Conservation (phyloP, 208 protist genomes). For the Acanthamoeba healyi region DNA sequence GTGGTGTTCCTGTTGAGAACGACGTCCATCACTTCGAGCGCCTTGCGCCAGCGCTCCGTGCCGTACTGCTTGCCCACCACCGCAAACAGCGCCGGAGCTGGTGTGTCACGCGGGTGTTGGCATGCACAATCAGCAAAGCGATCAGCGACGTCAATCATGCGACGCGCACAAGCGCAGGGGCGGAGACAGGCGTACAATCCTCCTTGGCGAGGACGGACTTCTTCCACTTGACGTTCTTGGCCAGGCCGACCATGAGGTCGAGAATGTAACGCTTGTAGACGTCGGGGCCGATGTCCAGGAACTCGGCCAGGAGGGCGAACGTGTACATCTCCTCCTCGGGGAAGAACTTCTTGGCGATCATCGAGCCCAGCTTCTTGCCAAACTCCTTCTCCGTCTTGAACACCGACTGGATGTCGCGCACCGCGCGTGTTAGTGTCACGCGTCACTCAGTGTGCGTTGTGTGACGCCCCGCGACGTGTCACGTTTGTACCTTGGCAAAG, state of each 20-base stretch:
- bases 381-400: conserved; percentile 28
- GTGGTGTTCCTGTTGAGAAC: neutral
- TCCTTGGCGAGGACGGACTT: neutral
- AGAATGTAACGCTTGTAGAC: neutral
- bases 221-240: neutral
- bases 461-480: neutral
- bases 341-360: conserved; percentile 46
- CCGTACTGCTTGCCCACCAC: neutral
- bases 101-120: no score
- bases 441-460: neutral
- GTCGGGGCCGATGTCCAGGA: conserved; percentile 7
- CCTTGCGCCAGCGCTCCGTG: neutral
- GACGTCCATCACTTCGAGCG: neutral
- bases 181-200: neutral
- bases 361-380: neutral
- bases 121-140: neutral
- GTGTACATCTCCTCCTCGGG: conserved; percentile 23
- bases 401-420: neutral
- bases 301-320: neutral
- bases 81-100: neutral
- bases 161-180: neutral
- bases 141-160: no score
- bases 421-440: neutral
- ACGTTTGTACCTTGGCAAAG: conserved; percentile 15
- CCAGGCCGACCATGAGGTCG: neutral